Evolutionary conservation across 306 rosid species (phyloP).

Genomic region (Pterocarpus santalinus): DNA sequence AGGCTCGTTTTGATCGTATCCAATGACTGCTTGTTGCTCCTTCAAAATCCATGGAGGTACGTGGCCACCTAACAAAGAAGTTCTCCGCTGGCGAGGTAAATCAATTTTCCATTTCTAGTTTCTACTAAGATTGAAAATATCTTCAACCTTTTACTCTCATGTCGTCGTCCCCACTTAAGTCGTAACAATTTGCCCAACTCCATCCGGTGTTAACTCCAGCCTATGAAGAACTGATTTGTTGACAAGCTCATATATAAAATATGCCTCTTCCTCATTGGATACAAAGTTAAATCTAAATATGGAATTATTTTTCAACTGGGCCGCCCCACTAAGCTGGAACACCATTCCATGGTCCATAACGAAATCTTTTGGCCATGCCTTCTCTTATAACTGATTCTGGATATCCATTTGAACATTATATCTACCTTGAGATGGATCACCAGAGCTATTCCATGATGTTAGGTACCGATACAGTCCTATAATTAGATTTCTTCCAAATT

Average conservation of each 20-base stretch:
- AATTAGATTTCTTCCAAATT: conserved; percentile 43
- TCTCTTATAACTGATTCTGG: conserved; percentile 36
- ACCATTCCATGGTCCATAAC: conserved; percentile 51
- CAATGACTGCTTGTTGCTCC: too few species aligned
- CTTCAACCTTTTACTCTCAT: not conserved
- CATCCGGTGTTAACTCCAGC: conserved; percentile 22
- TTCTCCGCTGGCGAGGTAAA: too few species aligned
- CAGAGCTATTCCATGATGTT: conserved; percentile 45
- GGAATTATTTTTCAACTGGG: conserved; percentile 13
- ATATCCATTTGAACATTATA: conserved; percentile 26
- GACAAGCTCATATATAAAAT: conserved; percentile 1
- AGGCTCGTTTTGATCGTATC: too few species aligned
- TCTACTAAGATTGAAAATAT: too few species aligned
- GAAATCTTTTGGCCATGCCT: conserved; percentile 17
- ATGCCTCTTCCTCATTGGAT: conserved; percentile 39
- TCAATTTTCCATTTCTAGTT: too few species aligned
- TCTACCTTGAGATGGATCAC: conserved; percentile 48
- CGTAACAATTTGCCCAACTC: not conserved
- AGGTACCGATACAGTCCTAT: conserved; percentile 30
- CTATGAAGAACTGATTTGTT: conserved; percentile 14
- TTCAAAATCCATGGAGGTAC: too few species aligned
- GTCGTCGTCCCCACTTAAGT: too few species aligned
- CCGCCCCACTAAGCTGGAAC: conserved; percentile 31
- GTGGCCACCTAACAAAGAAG: too few species aligned
- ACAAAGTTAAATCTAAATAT: conserved; percentile 6